Evolutionary conservation across 2,329 filamentous ascomycete genomes (phyloP).

Genomic region (Phyllosticta capitalensis): DNA sequence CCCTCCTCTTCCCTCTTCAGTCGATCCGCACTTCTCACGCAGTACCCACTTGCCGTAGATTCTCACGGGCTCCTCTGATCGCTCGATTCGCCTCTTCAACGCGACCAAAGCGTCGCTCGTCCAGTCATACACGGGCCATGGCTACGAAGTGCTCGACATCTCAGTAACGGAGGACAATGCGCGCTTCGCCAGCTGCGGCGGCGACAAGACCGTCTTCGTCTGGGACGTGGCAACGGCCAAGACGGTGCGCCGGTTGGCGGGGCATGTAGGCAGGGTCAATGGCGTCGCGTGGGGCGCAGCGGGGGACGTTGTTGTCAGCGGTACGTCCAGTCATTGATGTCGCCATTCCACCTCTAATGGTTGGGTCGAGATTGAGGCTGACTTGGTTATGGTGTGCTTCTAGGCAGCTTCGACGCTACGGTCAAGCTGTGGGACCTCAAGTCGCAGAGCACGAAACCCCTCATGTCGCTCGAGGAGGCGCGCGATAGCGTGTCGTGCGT

Average conservation of each 20-base stretch:
- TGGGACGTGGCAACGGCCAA: slow-evolving; percentile 84
- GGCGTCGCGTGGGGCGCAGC: slow-evolving; percentile 68
- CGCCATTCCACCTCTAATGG: not conserved
- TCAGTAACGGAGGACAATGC: slow-evolving; percentile 66
- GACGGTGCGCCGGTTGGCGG: slow-evolving; percentile 66
- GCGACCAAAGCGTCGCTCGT: slow-evolving; percentile 58
- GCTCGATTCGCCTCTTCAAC: slow-evolving; percentile 79
- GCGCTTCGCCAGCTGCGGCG: slow-evolving; percentile 76
- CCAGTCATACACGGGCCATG: slow-evolving; percentile 82
- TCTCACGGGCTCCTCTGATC: slow-evolving; percentile 78
- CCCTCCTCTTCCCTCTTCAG: not conserved
- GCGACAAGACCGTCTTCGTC: slow-evolving; percentile 82
- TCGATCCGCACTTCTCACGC: not conserved
- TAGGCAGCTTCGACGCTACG: slow-evolving; percentile 62
- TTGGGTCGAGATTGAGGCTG: not conserved
- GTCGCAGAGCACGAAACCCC: slow-evolving; percentile 43
- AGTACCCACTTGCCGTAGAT: slow-evolving; percentile 29
- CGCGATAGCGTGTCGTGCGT: slow-evolving; percentile 53
- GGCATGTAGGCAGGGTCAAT: slow-evolving; percentile 67
- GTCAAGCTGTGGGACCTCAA: slow-evolving; percentile 55
- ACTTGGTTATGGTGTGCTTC: not conserved
- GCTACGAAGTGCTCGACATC: slow-evolving; percentile 82
- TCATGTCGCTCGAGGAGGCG: slow-evolving; percentile 66
- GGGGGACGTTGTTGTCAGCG: slow-evolving; percentile 62
- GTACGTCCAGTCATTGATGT: slow-evolving; percentile 15